Conservation (phyloP, 495 filamentous ascomycete genomes). For the Bacidia gigantensis region DNA sequence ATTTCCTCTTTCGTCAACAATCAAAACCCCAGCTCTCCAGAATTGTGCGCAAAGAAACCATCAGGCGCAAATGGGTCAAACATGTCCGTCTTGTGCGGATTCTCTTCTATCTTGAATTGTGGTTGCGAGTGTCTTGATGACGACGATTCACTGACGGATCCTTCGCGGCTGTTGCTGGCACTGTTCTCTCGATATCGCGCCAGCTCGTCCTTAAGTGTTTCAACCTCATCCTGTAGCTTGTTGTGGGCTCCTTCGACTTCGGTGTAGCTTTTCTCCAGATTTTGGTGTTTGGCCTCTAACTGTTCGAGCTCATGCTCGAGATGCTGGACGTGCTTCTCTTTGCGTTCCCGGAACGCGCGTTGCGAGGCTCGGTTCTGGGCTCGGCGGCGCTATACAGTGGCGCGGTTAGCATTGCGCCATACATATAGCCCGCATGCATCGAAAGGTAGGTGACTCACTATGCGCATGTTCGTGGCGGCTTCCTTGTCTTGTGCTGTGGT, state of each 20-base stretch:
- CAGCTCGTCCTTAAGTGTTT: conserved; percentile 17
- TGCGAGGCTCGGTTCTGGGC: conserved; percentile 45
- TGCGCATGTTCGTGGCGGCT: conserved; percentile 18
- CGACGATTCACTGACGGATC: conserved; percentile 6
- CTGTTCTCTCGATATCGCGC: conserved; percentile 10
- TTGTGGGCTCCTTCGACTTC: conserved; percentile 14
- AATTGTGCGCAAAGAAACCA: conserved; percentile 7
- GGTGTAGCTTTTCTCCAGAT: conserved; percentile 16
- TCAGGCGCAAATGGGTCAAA: conserved; percentile 13
- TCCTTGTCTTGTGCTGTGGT: conserved; percentile 18
- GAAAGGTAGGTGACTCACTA: conserved; percentile 17
- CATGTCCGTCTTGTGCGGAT: not conserved
- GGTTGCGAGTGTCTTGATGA: not conserved
- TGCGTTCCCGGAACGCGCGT: conserved; percentile 37
- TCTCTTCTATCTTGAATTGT: conserved; percentile 3
- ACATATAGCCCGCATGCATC: not conserved
- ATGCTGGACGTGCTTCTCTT: conserved; percentile 33
- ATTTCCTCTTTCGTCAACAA: not conserved
- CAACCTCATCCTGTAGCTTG: conserved; percentile 17
- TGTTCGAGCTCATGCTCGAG: conserved; percentile 26
- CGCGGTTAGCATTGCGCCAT: conserved; percentile 5
- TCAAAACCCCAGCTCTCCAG: conserved; percentile 2
- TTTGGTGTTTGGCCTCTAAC: conserved; percentile 22
- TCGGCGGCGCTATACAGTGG: conserved; percentile 32
- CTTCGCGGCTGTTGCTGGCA: conserved; percentile 9